Percentiles rank a stretch among this genome's conserved stretches.
Evolutionary conservation across 176 grass and related monocot genomes (phyloP).

Genomic region (Rhynchospora tenuis): DNA sequence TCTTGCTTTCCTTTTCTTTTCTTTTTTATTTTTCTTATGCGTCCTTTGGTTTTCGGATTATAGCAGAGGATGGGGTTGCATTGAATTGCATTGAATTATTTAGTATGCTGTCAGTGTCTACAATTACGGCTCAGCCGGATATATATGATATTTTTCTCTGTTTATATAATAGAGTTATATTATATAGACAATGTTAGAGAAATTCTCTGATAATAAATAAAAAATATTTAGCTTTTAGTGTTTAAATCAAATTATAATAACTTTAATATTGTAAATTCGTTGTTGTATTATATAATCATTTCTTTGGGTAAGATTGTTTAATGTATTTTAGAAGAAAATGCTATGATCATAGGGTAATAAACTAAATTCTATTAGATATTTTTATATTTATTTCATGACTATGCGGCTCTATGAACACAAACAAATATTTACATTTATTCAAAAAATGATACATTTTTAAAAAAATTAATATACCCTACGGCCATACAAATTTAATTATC

Average conservation of each 20-base stretch:
- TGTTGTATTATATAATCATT: neutral
- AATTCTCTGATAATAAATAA: neutral
- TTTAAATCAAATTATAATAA: neutral
- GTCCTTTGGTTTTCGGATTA: neutral
- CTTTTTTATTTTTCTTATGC: neutral
- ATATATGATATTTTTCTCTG: neutral
- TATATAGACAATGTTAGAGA: neutral
- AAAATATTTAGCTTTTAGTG: neutral
- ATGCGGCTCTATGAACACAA: neutral
- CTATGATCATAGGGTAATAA: neutral
- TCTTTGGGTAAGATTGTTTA: neutral
- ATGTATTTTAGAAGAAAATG: neutral
- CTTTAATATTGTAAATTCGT: neutral
- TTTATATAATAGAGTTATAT: neutral
- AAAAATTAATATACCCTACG: neutral
- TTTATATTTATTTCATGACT: neutral
- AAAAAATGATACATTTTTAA: neutral
- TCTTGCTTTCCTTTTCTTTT: neutral
- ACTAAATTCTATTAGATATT: neutral
- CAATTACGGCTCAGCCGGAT: neutral
- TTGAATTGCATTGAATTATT: neutral
- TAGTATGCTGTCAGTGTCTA: neutral
- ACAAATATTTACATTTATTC: neutral
- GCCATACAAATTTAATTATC: neutral
- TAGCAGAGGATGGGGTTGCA: neutral